phyloP scores from a whole-genome alignment of 495 filamentous ascomycete genomes.

The Penicilliopsis zonata region DNA sequence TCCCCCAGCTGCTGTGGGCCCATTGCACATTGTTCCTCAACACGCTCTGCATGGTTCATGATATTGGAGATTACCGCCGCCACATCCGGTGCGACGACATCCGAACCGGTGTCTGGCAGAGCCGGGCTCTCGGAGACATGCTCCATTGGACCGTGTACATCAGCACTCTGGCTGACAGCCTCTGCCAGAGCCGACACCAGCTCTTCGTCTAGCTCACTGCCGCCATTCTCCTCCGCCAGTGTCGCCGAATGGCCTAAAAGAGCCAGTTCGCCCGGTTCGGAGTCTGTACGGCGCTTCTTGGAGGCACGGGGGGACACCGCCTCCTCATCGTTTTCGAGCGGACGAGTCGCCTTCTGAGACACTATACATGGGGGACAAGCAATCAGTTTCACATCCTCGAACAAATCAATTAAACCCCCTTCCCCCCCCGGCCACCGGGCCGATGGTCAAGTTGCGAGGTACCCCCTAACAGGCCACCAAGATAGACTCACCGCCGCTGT shows the following conservation, averaged over 20 bases:
- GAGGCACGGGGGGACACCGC: conserved; percentile 23
- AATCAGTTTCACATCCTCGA: neutral
- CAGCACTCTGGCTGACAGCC: conserved; percentile 1
- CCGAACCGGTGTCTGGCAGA: conserved; percentile 9
- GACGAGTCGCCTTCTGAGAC: conserved; percentile 20
- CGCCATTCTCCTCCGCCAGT: conserved; percentile 15
- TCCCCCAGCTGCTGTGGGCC: conserved; percentile 25
- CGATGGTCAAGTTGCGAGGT: too few relatives aligned
- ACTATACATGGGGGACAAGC: conserved; percentile 1
- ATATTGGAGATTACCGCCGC: conserved; percentile 31
- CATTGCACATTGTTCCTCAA: conserved; percentile 32
- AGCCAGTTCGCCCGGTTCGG: conserved; percentile 15
- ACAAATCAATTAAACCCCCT: conserved; percentile 4
- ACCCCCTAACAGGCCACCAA: too few relatives aligned
- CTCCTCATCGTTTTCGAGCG: conserved; percentile 21
- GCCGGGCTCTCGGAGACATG: neutral
- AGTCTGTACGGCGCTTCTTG: conserved; percentile 31
- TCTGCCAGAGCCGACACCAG: conserved; percentile 21
- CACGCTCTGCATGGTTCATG: conserved; percentile 35
- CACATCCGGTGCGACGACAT: conserved; percentile 21
- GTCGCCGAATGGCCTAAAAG: conserved; percentile 7
- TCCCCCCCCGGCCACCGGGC: too few relatives aligned
- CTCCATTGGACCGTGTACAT: neutral
- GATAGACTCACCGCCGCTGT: conserved; percentile 23
- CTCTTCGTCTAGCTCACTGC: conserved; percentile 31